These are phyloP conservation scores for Fraxinus xanthoxyloides DNA, from an alignment of 305 asterid genomes.

Conservation along the genomic window DNA sequence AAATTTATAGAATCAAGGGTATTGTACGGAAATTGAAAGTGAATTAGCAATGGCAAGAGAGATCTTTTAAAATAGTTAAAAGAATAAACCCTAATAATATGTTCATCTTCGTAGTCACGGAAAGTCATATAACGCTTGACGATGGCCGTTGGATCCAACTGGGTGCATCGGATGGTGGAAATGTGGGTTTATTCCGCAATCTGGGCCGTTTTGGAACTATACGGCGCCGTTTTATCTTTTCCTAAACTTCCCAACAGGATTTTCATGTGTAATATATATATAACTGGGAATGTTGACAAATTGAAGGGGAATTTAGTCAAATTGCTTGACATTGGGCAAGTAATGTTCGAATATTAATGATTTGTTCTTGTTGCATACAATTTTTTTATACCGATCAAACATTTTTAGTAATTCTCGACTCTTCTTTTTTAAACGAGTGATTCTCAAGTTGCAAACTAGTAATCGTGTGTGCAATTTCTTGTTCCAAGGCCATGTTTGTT, in stretches of 20 bases:
- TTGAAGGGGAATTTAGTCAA: not conserved
- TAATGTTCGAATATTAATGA: not conserved
- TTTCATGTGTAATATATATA: too few relatives aligned
- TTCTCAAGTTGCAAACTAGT: not conserved
- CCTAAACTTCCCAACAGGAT: too few relatives aligned
- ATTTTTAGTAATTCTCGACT: not conserved
- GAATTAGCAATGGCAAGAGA: not conserved
- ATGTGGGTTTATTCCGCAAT: conserved; percentile 42
- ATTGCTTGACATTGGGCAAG: not conserved
- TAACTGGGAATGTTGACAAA: not conserved
- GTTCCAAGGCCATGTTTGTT: not conserved
- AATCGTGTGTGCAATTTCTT: not conserved
- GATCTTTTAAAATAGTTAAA: conserved; percentile 4
- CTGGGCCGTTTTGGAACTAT: conserved; percentile 48
- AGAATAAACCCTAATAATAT: not conserved
- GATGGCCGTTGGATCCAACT: not conserved
- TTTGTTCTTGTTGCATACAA: not conserved
- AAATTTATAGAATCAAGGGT: too few relatives aligned
- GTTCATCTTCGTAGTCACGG: conserved; percentile 9
- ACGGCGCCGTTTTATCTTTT: conserved; percentile 38
- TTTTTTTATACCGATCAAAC: not conserved
- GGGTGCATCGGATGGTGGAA: not conserved
- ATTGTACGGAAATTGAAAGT: conserved; percentile 20
- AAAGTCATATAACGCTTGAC: conserved; percentile 1
- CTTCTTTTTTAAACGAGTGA: not conserved